Percentiles rank a stretch among this genome's conserved stretches.
Evolutionary conservation across 2,329 filamentous ascomycete species (phyloP).

Genomic region (Penicillium sclerotiorum): DNA sequence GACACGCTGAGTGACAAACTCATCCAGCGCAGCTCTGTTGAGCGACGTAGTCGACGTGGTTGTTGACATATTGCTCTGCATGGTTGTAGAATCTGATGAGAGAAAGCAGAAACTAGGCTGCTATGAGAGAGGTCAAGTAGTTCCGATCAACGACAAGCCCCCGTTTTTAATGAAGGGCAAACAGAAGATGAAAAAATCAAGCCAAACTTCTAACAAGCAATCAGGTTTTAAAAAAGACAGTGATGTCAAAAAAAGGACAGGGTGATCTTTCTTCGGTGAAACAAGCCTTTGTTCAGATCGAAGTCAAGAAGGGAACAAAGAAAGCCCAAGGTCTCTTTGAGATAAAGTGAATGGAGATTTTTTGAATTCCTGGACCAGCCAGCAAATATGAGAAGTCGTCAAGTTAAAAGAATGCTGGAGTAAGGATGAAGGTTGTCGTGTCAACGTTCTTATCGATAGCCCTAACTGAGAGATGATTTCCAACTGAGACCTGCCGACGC

Average conservation of each 20-base stretch:
- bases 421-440: slow-evolving; percentile 42
- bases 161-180: too few species aligned
- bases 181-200: too few species aligned
- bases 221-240: too few species aligned
- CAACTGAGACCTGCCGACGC: slow-evolving; percentile 26
- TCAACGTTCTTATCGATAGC: slow-evolving; percentile 38
- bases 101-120: background rate
- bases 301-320: background rate
- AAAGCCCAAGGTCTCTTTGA: background rate
- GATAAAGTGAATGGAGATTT: too few species aligned
- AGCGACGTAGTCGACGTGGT: slow-evolving; percentile 22
- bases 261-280: too few species aligned
- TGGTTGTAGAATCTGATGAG: background rate
- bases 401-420: slow-evolving; percentile 31
- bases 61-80: slow-evolving; percentile 1
- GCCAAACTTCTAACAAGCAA: too few species aligned
- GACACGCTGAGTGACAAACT: slow-evolving; percentile 52
- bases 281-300: background rate
- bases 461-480: slow-evolving; percentile 23
- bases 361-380: slow-evolving; percentile 35
- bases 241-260: too few species aligned
- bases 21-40: slow-evolving; percentile 50
- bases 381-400: slow-evolving; percentile 23
- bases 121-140: too few species aligned
- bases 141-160: too few species aligned